Percentiles rank a stretch among this genome's conserved stretches.
These are phyloP conservation scores for Ascochyta viciae-villosae DNA, from an alignment of 2,329 filamentous ascomycete genomes.

Conservation along the genomic window DNA sequence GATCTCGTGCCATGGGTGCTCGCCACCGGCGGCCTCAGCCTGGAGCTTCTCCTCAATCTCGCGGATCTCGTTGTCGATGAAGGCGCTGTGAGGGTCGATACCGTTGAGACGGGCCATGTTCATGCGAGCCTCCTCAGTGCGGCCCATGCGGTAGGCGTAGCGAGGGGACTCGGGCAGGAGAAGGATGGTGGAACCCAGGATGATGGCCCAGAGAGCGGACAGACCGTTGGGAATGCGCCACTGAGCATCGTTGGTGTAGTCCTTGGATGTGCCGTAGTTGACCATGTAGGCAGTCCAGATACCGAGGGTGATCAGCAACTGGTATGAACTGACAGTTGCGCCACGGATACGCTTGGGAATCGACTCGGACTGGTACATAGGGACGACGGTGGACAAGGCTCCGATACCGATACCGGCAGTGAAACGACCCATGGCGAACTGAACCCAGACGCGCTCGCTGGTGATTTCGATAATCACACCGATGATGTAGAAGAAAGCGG, in stretches of 20 bases:
- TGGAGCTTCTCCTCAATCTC: constrained; percentile 65
- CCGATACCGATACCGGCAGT: constrained; percentile 72
- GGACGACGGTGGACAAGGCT: constrained; percentile 64
- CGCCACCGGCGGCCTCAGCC: constrained; percentile 54
- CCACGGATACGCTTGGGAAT: constrained; percentile 70
- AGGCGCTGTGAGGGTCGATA: constrained; percentile 61
- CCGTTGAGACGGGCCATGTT: constrained; percentile 64
- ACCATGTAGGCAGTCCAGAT: constrained; percentile 63
- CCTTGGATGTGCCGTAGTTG: constrained; percentile 67
- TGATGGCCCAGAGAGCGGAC: constrained; percentile 62
- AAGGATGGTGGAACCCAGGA: constrained; percentile 61
- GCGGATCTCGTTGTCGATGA: constrained; percentile 60
- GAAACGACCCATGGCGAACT: constrained; percentile 68
- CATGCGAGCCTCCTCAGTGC: constrained; percentile 57
- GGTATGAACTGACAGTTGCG: constrained; percentile 68
- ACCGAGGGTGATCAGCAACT: constrained; percentile 73
- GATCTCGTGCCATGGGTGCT: constrained; percentile 61
- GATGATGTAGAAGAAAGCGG: constrained; percentile 68
- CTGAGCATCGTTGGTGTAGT: constrained; percentile 56
- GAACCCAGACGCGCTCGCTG: constrained; percentile 64
- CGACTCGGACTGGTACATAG: constrained; percentile 71
- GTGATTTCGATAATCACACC: constrained; percentile 73
- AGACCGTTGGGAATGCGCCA: constrained; percentile 72
- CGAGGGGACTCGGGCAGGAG: constrained; percentile 65
- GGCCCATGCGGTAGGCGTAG: constrained; percentile 63